Evolutionary conservation across 768 basidiomycete genomes (phyloP).

Genomic region (Hortiboletus flavorubellus): DNA sequence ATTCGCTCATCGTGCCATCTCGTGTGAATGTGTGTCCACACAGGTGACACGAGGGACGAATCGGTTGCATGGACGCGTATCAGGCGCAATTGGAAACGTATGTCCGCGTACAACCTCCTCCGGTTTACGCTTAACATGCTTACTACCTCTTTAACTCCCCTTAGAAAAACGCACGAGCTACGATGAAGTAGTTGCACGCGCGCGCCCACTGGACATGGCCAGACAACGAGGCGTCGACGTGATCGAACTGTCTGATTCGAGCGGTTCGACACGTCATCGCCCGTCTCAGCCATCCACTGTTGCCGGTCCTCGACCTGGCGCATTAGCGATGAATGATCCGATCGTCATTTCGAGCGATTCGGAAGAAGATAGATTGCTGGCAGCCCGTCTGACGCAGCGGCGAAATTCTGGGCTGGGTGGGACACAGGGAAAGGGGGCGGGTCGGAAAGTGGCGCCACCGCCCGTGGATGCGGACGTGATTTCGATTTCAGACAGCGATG

Average conservation of each 20-base stretch:
- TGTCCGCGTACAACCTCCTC: not conserved
- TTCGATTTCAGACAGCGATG: constrained; percentile 28
- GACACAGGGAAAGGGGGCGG: not conserved
- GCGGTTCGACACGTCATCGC: constrained; percentile 9
- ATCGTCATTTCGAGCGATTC: constrained; percentile 28
- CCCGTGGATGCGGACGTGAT: constrained; percentile 25
- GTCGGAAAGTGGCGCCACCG: constrained; percentile 1
- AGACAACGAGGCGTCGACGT: constrained; percentile 1
- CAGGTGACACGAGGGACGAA: constrained; percentile 3
- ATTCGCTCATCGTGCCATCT: not conserved
- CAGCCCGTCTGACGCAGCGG: not conserved
- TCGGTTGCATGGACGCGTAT: constrained; percentile 18
- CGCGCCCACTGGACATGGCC: constrained; percentile 13
- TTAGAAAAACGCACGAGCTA: constrained; percentile 16
- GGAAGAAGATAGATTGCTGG: constrained; percentile 1
- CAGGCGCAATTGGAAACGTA: constrained; percentile 15
- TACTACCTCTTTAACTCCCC: not conserved
- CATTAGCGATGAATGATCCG: constrained; percentile 4
- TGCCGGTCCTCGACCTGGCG: not conserved
- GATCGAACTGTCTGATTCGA: constrained; percentile 27
- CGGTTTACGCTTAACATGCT: not conserved
- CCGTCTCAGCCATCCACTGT: not conserved
- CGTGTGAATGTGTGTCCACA: not conserved
- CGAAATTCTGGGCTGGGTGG: not conserved
- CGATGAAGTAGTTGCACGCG: not conserved